These are phyloP conservation scores for Malassezia sp. DNA, from an alignment of 1,284 basidiomycete genomes.

Conservation along the genomic window DNA sequence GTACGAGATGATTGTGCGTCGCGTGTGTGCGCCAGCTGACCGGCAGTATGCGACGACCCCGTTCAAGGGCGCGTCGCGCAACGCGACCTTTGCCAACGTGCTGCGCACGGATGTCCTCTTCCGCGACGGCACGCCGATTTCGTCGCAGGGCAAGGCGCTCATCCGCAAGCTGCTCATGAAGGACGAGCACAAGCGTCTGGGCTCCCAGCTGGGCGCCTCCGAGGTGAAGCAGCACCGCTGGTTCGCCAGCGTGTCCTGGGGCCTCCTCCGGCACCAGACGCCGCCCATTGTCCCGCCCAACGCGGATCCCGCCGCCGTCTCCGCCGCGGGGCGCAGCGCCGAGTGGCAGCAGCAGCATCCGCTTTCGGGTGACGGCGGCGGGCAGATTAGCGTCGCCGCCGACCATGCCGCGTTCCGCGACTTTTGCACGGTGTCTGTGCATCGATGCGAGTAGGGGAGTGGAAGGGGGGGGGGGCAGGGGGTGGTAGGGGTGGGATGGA, in stretches of 20 bases:
- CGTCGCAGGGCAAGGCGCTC: conserved; percentile 68
- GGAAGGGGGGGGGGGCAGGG: no score
- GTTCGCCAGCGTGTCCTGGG: conserved; percentile 95
- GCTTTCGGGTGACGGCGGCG: no score
- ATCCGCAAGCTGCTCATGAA: conserved; percentile 83
- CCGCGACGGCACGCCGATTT: conserved; percentile 71
- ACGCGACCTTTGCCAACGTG: conserved; percentile 93
- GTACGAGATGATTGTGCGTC: conserved; percentile 99
- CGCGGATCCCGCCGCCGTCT: no score
- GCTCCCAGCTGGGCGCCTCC: conserved; percentile 82
- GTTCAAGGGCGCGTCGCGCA: conserved; percentile 90
- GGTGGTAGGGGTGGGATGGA: no score
- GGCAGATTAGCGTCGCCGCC: no score
- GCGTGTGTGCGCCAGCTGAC: no score
- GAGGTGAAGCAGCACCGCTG: conserved; percentile 99
- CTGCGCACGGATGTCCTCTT: conserved; percentile 75
- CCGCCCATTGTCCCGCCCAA: conserved; percentile 77
- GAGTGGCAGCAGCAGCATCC: no score
- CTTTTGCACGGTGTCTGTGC: conserved; percentile 10
- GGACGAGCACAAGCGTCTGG: conserved; percentile 75
- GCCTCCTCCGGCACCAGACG: conserved; percentile 76
- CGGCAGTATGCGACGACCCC: conserved; percentile 96
- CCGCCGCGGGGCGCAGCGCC: no score
- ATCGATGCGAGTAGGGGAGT: no score
- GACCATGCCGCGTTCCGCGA: conserved; percentile 6